A percentile compares a stretch with the other conserved stretches of the same genome.
Conservation (phyloP, 257 asterid genomes). For the Solanum bulbocastanum region DNA sequence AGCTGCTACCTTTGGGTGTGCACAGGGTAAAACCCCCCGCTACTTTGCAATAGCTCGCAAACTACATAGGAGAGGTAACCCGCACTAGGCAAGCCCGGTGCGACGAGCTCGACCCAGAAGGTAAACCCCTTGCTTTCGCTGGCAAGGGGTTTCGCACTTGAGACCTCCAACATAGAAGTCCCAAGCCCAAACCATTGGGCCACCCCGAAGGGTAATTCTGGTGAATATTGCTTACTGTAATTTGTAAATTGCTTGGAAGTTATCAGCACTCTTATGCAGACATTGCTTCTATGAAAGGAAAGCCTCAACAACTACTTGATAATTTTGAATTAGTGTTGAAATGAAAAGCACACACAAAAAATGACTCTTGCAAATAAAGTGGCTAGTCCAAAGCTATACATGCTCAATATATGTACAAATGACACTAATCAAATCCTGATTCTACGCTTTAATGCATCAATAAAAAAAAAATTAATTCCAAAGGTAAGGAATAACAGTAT, state of each 20-base stretch:
- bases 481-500: not conserved
- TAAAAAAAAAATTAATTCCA: not conserved
- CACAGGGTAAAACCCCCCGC: too few species aligned
- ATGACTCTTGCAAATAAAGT: not conserved
- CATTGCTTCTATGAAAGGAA: not conserved
- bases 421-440: not conserved
- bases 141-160: too few species aligned
- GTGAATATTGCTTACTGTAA: not conserved
- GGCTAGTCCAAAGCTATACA: not conserved
- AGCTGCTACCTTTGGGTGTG: too few species aligned
- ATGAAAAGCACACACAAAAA: not conserved
- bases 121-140: too few species aligned
- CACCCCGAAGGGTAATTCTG: not conserved
- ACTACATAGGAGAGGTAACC: too few species aligned
- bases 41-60: too few species aligned
- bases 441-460: not conserved
- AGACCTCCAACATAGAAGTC: too few species aligned
- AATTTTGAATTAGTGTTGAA: not conserved
- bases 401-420: not conserved
- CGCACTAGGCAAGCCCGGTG: too few species aligned
- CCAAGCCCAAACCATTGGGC: too few species aligned
- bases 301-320: not conserved
- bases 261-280: not conserved
- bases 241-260: not conserved
- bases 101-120: too few species aligned